These are phyloP conservation scores for Sanghuangporus sanghuang DNA, from an alignment of 1,284 basidiomycete genomes.

Conservation along the genomic window DNA sequence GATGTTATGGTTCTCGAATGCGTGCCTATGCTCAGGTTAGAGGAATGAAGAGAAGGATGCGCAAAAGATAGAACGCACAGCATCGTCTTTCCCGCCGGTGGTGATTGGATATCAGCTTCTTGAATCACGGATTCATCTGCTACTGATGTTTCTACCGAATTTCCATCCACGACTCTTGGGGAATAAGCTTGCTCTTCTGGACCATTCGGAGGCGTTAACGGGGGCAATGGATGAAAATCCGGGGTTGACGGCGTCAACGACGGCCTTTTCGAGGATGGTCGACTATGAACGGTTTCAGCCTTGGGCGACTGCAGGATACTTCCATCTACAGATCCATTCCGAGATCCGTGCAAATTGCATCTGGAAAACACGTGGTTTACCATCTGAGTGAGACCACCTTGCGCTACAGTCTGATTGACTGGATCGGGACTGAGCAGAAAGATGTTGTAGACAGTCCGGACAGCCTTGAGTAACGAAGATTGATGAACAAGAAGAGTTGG, in stretches of 20 bases:
- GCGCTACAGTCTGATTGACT: conserved; percentile 94
- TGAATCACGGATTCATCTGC: neutral
- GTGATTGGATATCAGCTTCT: conserved; percentile 7
- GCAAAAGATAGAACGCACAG: conserved; percentile 3
- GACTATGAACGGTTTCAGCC: conserved; percentile 19
- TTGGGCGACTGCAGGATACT: conserved; percentile 21
- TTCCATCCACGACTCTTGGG: conserved; percentile 12
- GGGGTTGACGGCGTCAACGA: conserved; percentile 28
- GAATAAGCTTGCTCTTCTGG: conserved; percentile 1
- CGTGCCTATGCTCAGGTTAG: conserved; percentile 14
- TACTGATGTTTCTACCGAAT: conserved; percentile 13
- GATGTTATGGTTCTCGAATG: conserved; percentile 26
- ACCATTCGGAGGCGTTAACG: conserved; percentile 19
- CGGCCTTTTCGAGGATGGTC: conserved; percentile 22
- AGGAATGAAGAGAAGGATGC: neutral
- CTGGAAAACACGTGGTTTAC: conserved; percentile 92
- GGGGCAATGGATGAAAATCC: conserved; percentile 23
- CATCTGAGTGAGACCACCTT: conserved; percentile 95
- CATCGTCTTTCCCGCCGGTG: neutral
- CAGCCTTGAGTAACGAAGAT: conserved; percentile 89
- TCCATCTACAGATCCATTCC: conserved; percentile 25
- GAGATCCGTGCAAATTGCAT: conserved; percentile 37
- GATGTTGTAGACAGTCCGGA: conserved; percentile 95
- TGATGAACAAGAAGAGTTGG: conserved; percentile 87
- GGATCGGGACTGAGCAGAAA: conserved; percentile 86